Conservation (phyloP, 2,329 filamentous ascomycete genomes). For the Phaeosphaeriaceae sp. region DNA sequence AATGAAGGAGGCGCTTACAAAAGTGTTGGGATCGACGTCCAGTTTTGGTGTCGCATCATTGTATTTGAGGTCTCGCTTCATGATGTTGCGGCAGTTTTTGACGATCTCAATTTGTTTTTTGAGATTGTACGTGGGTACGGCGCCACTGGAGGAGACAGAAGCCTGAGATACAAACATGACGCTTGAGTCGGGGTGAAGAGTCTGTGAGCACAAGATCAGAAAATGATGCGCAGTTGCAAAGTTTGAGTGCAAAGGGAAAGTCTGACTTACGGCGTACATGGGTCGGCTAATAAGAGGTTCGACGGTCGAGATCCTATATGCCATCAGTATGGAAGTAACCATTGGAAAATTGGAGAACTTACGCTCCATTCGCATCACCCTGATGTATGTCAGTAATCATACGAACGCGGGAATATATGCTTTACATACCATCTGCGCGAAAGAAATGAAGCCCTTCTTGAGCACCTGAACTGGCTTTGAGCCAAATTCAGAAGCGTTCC, state of each 20-base stretch:
- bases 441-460: constrained; percentile 87
- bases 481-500: constrained; percentile 86
- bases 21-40: constrained; percentile 91
- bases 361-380: constrained; percentile 62
- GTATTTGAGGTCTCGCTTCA: constrained; percentile 89
- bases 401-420: too few relatives aligned
- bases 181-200: too few relatives aligned
- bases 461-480: constrained; percentile 82
- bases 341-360: too few relatives aligned
- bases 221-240: too few relatives aligned
- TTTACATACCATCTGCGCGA: constrained; percentile 82
- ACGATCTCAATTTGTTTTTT: constrained; percentile 83
- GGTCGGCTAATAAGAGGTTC: constrained; percentile 84
- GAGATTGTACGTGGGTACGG: constrained; percentile 75
- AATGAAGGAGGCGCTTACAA: too few relatives aligned
- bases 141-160: constrained; percentile 72
- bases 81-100: constrained; percentile 74
- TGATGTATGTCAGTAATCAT: too few relatives aligned
- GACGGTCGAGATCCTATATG: constrained; percentile 79
- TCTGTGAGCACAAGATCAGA: too few relatives aligned
- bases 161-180: constrained; percentile 84
- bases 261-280: too few relatives aligned
- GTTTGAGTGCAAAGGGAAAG: constrained; percentile 71
- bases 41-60: constrained; percentile 86
- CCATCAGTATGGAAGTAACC: too few relatives aligned